Base-by-base conservation (phyloP, 495 filamentous ascomycete species). In the Physcia stellaris region DNA sequence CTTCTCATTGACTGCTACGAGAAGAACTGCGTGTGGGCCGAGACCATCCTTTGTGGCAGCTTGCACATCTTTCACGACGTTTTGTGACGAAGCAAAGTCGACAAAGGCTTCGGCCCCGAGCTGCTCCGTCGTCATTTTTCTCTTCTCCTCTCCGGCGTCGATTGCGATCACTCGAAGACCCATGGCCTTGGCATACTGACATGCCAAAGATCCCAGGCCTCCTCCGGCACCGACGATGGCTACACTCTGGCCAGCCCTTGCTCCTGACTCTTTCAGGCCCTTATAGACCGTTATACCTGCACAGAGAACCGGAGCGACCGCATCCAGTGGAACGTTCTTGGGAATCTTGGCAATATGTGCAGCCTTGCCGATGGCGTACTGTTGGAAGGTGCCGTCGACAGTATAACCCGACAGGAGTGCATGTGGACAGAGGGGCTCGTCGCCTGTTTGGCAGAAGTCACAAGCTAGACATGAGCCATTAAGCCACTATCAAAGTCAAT, bases 221-320 rank as follows among this genome's bases (percentile, higher is more conserved):
- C 86, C 86, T 18, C 86, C 86, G 11, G 86, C 86, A 43, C 86
- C 86, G 35, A 90, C 84, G 45, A 94, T 80, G 45, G 82, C 85
- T 9, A 94, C 76, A 16, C 68, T 78, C 57, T 92, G 73, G 23
- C 86, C 86, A 0, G 85, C 73, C 2, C 71, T 61, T 0, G 65
- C 77, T 9, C 73, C 74, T 2, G 81, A 83, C 56, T 90, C 83
- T 62, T 93, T 93, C 35, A 94, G 55, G 11, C 83, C 86, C 62
- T 92, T 93, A 67, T 93, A 94, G 46, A 90, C 86, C 16, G 86
- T 94, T 54, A 94, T 77, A 55, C 86, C 86, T 38, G 83, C 86
- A 53, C 83, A 90, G 10, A 94, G 71, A 32, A 92, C 74, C 17
- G 86, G 86, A 2, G 86, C 72, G 21, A 86, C 66, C 13, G 71